A percentile compares a stretch with the other conserved stretches of the same genome.
These are phyloP conservation scores for Closterium sp. DNA, from an alignment of 139 green algal species.

Conservation along the genomic window DNA sequence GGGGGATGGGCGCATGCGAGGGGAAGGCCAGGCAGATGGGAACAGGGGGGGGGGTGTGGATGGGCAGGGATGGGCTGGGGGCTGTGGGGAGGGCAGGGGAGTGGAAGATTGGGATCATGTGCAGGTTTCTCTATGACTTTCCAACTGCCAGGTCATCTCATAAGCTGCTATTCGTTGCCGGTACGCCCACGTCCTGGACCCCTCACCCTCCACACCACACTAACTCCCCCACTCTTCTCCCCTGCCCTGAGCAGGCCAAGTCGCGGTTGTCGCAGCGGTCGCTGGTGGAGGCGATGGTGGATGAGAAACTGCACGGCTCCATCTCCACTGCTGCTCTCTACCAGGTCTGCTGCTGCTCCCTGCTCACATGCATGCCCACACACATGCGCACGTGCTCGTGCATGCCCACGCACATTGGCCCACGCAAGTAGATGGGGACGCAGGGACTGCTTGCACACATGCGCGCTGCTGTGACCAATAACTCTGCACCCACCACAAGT, in stretches of 20 bases:
- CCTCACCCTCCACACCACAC: not conserved
- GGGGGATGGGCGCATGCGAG: too few species aligned
- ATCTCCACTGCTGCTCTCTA: slow-evolving; percentile 17
- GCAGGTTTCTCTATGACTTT: too few species aligned
- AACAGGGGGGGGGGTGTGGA: too few species aligned
- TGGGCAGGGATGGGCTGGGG: not conserved
- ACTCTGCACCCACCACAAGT: too few species aligned
- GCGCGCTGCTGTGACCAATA: too few species aligned
- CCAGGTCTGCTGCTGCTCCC: slow-evolving; percentile 1
- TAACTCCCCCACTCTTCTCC: not conserved
- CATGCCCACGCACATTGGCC: too few species aligned
- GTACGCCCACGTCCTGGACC: not conserved
- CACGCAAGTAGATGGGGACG: too few species aligned
- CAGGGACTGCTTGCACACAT: too few species aligned
- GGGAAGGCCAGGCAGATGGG: not conserved
- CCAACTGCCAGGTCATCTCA: too few species aligned
- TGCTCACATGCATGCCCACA: not conserved
- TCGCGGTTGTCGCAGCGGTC: slow-evolving; percentile 17
- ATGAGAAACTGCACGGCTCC: slow-evolving; percentile 3
- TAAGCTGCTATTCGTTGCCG: not conserved
- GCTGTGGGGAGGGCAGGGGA: too few species aligned
- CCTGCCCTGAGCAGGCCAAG: not conserved
- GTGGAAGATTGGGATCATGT: too few species aligned
- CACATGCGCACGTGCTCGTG: not conserved
- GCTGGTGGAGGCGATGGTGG: slow-evolving; percentile 28